These are phyloP conservation scores for Coprinellus aureogranulatus DNA, from an alignment of 768 basidiomycete species.

Conservation along the genomic window DNA sequence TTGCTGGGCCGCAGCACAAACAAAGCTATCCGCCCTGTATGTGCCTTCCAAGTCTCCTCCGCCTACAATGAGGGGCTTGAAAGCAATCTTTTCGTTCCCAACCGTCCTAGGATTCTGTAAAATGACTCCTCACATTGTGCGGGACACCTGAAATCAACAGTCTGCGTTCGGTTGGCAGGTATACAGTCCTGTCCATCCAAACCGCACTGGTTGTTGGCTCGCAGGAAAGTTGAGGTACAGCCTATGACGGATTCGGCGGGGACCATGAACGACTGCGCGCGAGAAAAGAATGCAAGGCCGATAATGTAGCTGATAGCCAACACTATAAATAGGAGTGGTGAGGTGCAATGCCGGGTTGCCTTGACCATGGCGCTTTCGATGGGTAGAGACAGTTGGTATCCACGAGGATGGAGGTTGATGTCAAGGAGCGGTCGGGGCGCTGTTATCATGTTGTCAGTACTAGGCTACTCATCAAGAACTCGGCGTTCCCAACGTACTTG, in stretches of 20 bases:
- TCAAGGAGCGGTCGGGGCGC: constrained; percentile 57
- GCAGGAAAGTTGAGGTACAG: constrained; percentile 73
- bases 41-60: constrained; percentile 71
- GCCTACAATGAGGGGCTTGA: constrained; percentile 78
- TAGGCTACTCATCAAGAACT: no score
- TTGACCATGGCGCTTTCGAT: constrained; percentile 57
- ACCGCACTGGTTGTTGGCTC: constrained; percentile 67
- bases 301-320: constrained; percentile 65
- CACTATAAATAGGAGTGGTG: constrained; percentile 52
- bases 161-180: constrained; percentile 54
- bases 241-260: constrained; percentile 52
- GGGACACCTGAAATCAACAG: constrained; percentile 79
- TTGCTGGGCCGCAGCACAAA: constrained; percentile 82
- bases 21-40: constrained; percentile 81
- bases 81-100: constrained; percentile 62
- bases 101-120: constrained; percentile 74
- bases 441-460: no score
- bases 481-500: no score
- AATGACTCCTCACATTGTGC: constrained; percentile 63
- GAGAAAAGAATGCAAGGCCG: constrained; percentile 67
- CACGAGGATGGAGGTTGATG: constrained; percentile 40
- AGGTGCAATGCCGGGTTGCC: constrained; percentile 50
- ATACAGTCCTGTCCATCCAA: constrained; percentile 63
- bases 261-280: constrained; percentile 70
- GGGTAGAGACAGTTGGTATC: constrained; percentile 35